phyloP scores from a whole-genome alignment of 2,329 filamentous ascomycete genomes.

The Cladosporium halotolerans region DNA sequence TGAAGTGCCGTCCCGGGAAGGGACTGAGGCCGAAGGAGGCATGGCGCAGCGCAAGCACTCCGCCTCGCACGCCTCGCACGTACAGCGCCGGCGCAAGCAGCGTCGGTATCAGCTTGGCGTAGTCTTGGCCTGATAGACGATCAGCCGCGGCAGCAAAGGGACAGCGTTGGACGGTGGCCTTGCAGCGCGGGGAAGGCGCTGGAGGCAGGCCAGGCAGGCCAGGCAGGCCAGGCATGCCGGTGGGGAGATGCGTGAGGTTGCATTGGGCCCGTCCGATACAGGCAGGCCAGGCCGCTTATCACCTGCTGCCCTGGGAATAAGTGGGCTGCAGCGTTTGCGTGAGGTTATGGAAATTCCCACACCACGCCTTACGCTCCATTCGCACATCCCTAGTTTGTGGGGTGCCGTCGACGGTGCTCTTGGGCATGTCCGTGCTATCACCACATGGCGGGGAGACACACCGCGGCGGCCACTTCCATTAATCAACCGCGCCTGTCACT shows the following conservation, averaged over 20 bases:
- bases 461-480: not conserved
- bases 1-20: not conserved
- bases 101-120: constrained; percentile 8
- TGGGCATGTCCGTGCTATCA: not conserved
- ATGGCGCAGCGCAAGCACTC: constrained; percentile 5
- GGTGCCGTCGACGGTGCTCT: not conserved
- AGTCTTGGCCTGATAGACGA: constrained; percentile 10
- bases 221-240: too few relatives aligned
- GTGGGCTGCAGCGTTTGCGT: not conserved
- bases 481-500: not conserved
- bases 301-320: not conserved
- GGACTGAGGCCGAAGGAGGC: not conserved
- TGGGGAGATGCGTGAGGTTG: not conserved
- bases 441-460: not conserved
- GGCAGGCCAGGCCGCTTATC: not conserved
- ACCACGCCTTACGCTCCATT: not conserved
- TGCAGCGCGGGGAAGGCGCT: constrained; percentile 2
- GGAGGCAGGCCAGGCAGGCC: not conserved
- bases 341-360: not conserved
- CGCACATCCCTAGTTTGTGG: not conserved
- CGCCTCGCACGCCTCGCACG: not conserved
- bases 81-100: constrained; percentile 6
- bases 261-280: constrained; percentile 1
- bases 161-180: not conserved
- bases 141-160: too few relatives aligned